Evolutionary conservation across 768 basidiomycete genomes (phyloP).

Genomic region (Agrocybe praecox): DNA sequence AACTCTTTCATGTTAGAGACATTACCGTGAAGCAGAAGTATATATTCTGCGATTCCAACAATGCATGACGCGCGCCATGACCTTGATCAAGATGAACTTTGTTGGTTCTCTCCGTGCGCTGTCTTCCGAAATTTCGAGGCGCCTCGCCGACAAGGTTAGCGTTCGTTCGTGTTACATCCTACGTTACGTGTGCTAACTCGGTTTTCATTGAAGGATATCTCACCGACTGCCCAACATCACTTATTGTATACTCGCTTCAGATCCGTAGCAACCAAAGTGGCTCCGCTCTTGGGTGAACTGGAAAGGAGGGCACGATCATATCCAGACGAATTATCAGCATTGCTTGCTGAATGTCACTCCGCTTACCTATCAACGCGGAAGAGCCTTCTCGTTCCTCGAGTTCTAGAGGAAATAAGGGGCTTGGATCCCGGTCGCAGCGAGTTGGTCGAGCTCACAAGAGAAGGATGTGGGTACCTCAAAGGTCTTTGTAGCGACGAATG

Average conservation of each 20-base stretch:
- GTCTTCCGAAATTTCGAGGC: slow-evolving; percentile 74
- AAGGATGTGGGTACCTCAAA: slow-evolving; percentile 92
- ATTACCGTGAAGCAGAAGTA: slow-evolving; percentile 90
- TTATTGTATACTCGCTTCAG: slow-evolving; percentile 90
- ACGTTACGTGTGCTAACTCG: background rate
- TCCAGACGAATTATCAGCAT: slow-evolving; percentile 81
- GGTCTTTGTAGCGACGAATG: slow-evolving; percentile 92
- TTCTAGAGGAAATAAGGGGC: slow-evolving; percentile 80
- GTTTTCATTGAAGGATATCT: slow-evolving; percentile 61
- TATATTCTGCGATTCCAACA: slow-evolving; percentile 98
- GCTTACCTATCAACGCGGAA: slow-evolving; percentile 83
- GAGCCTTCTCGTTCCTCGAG: slow-evolving; percentile 66
- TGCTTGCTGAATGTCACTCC: slow-evolving; percentile 85
- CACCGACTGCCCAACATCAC: slow-evolving; percentile 77
- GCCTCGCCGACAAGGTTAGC: slow-evolving; percentile 73
- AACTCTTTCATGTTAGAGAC: slow-evolving; percentile 54
- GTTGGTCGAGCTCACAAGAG: slow-evolving; percentile 86
- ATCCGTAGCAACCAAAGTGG: slow-evolving; percentile 67
- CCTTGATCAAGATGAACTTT: slow-evolving; percentile 96
- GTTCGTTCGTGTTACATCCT: background rate
- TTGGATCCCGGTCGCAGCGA: slow-evolving; percentile 81
- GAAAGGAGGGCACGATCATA: slow-evolving; percentile 76
- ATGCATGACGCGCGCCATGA: slow-evolving; percentile 98
- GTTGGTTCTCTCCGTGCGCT: slow-evolving; percentile 82
- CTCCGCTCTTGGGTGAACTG: slow-evolving; percentile 82